A percentile compares a stretch with the other conserved stretches of the same genome.
phyloP scores from a whole-genome alignment of 2,329 filamentous ascomycete species.

The Aulographum hederae region DNA sequence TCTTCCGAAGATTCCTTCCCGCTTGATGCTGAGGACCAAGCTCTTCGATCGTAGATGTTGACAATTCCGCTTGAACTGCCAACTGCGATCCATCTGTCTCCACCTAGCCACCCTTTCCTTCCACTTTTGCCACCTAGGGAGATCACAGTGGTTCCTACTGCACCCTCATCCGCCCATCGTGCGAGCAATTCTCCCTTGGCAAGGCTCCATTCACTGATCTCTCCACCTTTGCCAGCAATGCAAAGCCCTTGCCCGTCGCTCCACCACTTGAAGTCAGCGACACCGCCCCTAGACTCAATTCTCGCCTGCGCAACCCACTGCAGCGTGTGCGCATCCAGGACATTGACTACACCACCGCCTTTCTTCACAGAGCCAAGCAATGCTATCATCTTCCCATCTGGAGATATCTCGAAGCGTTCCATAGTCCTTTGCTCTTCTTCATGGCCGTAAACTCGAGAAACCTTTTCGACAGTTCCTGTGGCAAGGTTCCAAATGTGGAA shows the following conservation, averaged over 20 bases:
- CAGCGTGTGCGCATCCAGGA: constrained; percentile 60
- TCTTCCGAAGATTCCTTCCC: constrained; percentile 9
- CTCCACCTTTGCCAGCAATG: constrained; percentile 70
- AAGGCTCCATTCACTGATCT: constrained; percentile 78
- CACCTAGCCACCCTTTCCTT: constrained; percentile 43
- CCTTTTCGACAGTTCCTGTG: constrained; percentile 66
- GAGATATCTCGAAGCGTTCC: constrained; percentile 78
- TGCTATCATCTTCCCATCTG: constrained; percentile 73
- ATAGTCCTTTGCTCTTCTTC: constrained; percentile 72
- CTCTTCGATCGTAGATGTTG: constrained; percentile 76
- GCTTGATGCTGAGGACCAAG: constrained; percentile 29
- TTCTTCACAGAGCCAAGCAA: constrained; percentile 64
- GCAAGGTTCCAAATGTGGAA: constrained; percentile 90
- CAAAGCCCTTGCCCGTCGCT: constrained; percentile 62
- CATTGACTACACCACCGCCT: constrained; percentile 73
- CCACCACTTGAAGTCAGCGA: constrained; percentile 93
- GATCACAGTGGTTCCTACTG: constrained; percentile 67
- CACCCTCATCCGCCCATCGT: constrained; percentile 80
- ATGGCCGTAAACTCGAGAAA: constrained; percentile 57
- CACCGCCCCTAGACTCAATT: constrained; percentile 63
- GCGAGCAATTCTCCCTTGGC: constrained; percentile 50
- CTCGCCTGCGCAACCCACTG: constrained; percentile 79
- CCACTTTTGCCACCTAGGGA: constrained; percentile 55
- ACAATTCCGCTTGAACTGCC: constrained; percentile 77
- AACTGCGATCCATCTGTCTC: constrained; percentile 75